Base-by-base conservation (phyloP, 2,329 filamentous ascomycete genomes). In the Diplocarpon mali region DNA sequence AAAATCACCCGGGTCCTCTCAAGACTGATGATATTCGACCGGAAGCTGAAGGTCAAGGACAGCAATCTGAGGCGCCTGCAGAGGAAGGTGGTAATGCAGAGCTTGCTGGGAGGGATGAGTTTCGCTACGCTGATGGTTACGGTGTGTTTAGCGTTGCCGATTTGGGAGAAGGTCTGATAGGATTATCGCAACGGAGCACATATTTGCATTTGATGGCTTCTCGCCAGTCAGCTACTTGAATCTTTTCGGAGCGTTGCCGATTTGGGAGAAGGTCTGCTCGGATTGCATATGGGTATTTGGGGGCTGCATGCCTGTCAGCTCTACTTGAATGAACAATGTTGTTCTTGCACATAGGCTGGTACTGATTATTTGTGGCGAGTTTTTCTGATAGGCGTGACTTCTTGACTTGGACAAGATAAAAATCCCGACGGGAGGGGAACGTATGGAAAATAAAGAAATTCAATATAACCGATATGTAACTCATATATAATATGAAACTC, bases 101-200 rank as follows among this genome's bases (percentile, higher is more conserved):
- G 76, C 8, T 64, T 84, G 1, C 63, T 85, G 2, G 80, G 80
- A 8, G 80, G 80, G 2, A 80, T 83, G 78, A 81, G 76, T 2
- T 76, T 80, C n/a, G 74, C 72, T 9, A 70, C 83, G 20, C 75
- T 87, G 0, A 81, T 85, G 7, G 82, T 88, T 57, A 84, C 81
- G 0, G 68, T 89, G 5, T 70, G 70, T 46, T 60, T 70, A 24
- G 66, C 67, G 38, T 40, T 70, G 48, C 68, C 68, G 2, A 57
- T 70, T 9, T 70, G 68, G 68, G 60, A 53, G 42, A 57, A 67
- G 27, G 28, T 48, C 12, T 45, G 32, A 40, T 35, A 41, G 41
- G 15, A 43, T 32, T 29, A 29, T 13, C 39, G n/a, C 13, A 12
- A 16, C 12, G n/a, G 35, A 15, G 20, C 10, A n/a, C 13, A 14